phyloP scores from a whole-genome alignment of 176 grass and related monocot species.

The Oryza officinalis region DNA sequence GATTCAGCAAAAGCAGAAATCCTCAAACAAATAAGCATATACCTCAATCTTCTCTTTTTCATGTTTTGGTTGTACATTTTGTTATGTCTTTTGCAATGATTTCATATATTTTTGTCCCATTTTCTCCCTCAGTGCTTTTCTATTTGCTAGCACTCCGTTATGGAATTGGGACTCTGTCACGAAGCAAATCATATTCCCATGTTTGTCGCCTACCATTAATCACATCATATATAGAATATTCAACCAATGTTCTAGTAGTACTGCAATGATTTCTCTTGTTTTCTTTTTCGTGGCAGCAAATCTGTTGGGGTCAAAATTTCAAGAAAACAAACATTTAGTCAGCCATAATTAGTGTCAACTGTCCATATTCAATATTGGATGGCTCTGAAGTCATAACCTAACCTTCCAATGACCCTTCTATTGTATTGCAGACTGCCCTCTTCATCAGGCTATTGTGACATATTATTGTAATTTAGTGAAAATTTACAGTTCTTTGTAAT shows the following conservation, averaged over 20 bases:
- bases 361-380: conserved; percentile 7
- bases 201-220: background rate
- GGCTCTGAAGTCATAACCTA: conserved; percentile 10
- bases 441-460: background rate
- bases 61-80: background rate
- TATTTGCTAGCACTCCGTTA: background rate
- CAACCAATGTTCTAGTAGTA: background rate
- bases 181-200: background rate
- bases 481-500: background rate
- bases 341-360: background rate
- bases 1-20: background rate
- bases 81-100: background rate
- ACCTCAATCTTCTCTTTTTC: background rate
- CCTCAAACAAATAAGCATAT: background rate
- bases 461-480: background rate
- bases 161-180: too few species aligned
- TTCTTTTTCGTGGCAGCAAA: background rate
- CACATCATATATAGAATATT: background rate
- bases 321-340: background rate
- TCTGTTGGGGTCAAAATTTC: background rate
- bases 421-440: background rate
- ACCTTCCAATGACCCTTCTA: background rate
- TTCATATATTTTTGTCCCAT: background rate
- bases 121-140: background rate
- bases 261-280: background rate